A percentile compares a stretch with the other conserved stretches of the same genome.
phyloP scores from a whole-genome alignment of 2,329 filamentous ascomycete genomes.

The Trichoderma hamatum region DNA sequence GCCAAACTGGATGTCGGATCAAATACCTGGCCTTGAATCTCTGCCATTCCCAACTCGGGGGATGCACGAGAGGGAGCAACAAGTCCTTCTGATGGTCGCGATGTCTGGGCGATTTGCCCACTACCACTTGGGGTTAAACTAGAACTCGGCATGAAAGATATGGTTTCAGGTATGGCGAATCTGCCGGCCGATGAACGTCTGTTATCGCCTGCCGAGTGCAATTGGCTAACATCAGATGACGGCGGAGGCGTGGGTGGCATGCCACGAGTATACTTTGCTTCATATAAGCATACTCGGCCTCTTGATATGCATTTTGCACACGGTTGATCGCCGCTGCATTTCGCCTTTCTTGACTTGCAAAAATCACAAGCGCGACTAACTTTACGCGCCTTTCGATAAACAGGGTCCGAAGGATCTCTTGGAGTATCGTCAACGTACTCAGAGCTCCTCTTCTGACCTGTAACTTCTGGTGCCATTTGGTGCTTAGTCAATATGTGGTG shows the following conservation, averaged over 20 bases:
- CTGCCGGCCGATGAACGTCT: not conserved
- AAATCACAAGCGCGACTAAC: slow-evolving; percentile 40
- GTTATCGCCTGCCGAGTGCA: not conserved
- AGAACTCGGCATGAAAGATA: not conserved
- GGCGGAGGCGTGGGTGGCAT: slow-evolving; percentile 41
- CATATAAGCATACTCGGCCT: slow-evolving; percentile 36
- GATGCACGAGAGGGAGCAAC: slow-evolving; percentile 46
- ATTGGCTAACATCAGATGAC: slow-evolving; percentile 5
- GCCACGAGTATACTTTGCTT: slow-evolving; percentile 40
- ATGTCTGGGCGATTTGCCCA: not conserved
- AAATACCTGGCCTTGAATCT: slow-evolving; percentile 57
- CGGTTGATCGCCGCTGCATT: slow-evolving; percentile 38
- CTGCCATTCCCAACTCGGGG: slow-evolving; percentile 50
- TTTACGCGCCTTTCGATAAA: slow-evolving; percentile 35
- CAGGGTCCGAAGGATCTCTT: not conserved
- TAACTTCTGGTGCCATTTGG: slow-evolving; percentile 2
- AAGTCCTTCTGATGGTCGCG: not conserved
- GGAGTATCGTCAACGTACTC: not conserved
- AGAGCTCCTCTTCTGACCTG: slow-evolving; percentile 10
- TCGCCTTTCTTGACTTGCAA: slow-evolving; percentile 37
- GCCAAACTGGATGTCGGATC: slow-evolving; percentile 56
- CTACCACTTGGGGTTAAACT: not conserved
- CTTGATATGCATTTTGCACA: slow-evolving; percentile 39
- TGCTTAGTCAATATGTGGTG: not conserved
- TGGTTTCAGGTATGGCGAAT: not conserved